A percentile compares a stretch with the other conserved stretches of the same genome.
Evolutionary conservation across 2,329 filamentous ascomycete species (phyloP).

Genomic region (Colletotrichum paranaense): DNA sequence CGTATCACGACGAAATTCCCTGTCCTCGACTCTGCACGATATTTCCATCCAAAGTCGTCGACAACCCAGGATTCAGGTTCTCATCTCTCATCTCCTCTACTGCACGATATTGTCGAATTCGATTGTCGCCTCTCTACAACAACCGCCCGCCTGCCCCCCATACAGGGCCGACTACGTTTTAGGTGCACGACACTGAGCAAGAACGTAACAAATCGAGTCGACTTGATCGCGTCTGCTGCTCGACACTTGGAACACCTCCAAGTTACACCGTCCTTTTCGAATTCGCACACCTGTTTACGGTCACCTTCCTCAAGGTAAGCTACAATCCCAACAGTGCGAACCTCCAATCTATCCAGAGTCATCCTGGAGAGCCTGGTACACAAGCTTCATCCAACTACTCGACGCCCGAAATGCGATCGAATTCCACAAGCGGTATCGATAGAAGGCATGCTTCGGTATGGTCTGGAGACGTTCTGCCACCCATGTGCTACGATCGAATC

Average conservation of each 20-base stretch:
- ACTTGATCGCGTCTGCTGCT: not conserved
- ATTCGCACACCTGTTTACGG: conserved; percentile 3
- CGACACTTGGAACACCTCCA: not conserved
- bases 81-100: not conserved
- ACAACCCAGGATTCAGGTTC: conserved; percentile 34
- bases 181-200: not conserved
- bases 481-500: not conserved
- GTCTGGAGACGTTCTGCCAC: not conserved
- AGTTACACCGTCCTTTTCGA: not conserved
- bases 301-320: conserved; percentile 26
- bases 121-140: not conserved
- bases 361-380: conserved; percentile 11
- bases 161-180: not conserved
- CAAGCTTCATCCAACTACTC: conserved; percentile 8
- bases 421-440: not conserved
- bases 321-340: not conserved
- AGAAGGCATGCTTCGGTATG: not conserved
- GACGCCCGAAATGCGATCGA: not conserved
- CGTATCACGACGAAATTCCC: conserved; percentile 28
- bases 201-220: not conserved
- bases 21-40: conserved; percentile 30
- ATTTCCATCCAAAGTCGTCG: conserved; percentile 23
- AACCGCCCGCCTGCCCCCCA: not conserved
- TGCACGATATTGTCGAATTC: conserved; percentile 1
- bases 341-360: not conserved